Base-by-base conservation (phyloP, 805 yeast genomes). In the Candida ficus region DNA sequence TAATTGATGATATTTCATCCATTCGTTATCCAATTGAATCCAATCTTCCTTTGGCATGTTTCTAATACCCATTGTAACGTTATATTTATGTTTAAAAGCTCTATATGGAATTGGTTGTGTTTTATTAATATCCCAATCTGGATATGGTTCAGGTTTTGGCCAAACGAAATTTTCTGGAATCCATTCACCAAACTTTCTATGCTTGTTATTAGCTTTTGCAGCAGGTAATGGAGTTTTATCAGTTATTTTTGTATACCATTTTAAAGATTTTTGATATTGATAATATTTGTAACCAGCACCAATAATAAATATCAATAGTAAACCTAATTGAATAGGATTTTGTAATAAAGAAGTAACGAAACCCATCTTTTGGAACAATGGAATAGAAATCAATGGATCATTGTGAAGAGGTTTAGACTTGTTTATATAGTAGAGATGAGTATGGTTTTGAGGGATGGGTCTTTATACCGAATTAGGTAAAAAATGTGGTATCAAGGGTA, bases 21-120 rank as follows among this genome's bases (percentile, higher is more conserved):
- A 81, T 59, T 80, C 80, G 44, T 76, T 78, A 56, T 80, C 87
- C 43, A 81, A 64, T 53, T 80, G 82, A 45, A 80, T 74, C 88
- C 88, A 80, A 37, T 65, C 66, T 39, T 73, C 63, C 70, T 73
- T 73, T 36, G 77, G 75, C 82, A 79, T 73, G 43, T 63, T 64
- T 47, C 87, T 63, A 32, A 80, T 79, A 7, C 87, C 88, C 88
- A 80, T 80, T 19, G 81, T 80, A 36, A 80, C 70, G 48, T 64
- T 71, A 54, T 80, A 80, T 44, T 73, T 76, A 57, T 77, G 81
- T 53, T 71, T 78, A 62, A 80, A 81, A 0, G 87, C 84, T 27
- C 57, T 38, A 39, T 53, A 53, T 28, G 57, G 57, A 10, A 53
- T 21, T 3, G 57, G 57, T 17, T 18, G 21, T 0, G 54, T 49